These are phyloP conservation scores for Rhynchosporium graminicola DNA, from an alignment of 2,329 filamentous ascomycete species.

Conservation along the genomic window DNA sequence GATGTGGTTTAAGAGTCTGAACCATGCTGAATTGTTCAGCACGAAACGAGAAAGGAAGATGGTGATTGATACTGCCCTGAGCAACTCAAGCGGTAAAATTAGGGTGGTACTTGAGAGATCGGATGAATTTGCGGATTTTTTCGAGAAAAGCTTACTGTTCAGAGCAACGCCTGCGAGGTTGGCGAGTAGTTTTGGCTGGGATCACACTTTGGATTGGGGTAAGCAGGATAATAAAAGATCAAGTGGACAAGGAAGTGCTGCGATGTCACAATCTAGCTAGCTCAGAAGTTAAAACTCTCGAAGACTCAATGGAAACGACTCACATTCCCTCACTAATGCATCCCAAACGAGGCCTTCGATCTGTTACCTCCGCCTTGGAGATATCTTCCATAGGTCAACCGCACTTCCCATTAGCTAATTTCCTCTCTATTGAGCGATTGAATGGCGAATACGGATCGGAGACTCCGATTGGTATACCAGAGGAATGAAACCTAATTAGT, in stretches of 20 bases:
- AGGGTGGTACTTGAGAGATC: not conserved
- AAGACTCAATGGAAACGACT: no score
- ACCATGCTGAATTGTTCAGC: constrained; percentile 54
- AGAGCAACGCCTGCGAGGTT: not conserved
- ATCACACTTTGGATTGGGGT: not conserved
- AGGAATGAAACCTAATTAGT: no score
- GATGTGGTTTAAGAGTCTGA: constrained; percentile 53
- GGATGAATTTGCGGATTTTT: constrained; percentile 4
- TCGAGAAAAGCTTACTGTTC: constrained; percentile 3
- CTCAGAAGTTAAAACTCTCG: no score
- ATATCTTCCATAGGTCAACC: no score
- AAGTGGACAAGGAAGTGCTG: not conserved
- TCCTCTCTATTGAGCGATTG: no score
- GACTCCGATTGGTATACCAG: no score
- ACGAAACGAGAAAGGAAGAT: constrained; percentile 6
- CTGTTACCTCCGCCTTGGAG: no score
- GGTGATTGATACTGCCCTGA: constrained; percentile 4
- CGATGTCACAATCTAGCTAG: not conserved
- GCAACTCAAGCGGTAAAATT: not conserved
- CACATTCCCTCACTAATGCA: no score
- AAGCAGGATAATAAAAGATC: not conserved
- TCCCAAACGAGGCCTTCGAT: no score
- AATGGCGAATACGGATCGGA: no score
- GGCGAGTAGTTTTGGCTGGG: constrained; percentile 8
- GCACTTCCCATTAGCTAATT: no score